Evolutionary conservation across 805 yeast genomes (phyloP).

Genomic region (Candida alai): DNA sequence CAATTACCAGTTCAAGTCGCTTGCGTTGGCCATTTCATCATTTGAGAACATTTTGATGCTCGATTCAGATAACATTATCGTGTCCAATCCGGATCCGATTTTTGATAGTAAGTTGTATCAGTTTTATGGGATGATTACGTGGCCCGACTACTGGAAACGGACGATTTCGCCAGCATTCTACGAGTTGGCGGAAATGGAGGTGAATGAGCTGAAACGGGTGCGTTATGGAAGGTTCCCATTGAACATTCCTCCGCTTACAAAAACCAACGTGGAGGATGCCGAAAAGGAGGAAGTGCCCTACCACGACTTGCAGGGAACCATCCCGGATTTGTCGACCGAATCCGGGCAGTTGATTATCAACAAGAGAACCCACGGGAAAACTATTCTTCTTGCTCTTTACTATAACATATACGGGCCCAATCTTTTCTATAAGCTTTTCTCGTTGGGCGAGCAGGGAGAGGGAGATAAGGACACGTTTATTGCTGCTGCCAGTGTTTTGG

Average conservation of each 20-base stretch:
- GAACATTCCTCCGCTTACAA: constrained; percentile 10
- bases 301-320: constrained; percentile 64
- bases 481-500: constrained; percentile 31
- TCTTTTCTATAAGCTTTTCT: constrained; percentile 53
- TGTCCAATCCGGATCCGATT: constrained; percentile 27
- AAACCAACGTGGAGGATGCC: constrained; percentile 10
- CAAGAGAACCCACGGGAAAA: constrained; percentile 53
- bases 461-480: constrained; percentile 38
- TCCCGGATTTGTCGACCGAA: constrained; percentile 68
- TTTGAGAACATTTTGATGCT: constrained; percentile 31
- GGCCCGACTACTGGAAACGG: constrained; percentile 44
- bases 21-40: constrained; percentile 41
- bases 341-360: constrained; percentile 63
- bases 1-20: constrained; percentile 66
- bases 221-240: constrained; percentile 27
- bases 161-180: constrained; percentile 34
- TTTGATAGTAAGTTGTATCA: constrained; percentile 27
- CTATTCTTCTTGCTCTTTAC: constrained; percentile 57
- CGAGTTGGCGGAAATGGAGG: constrained; percentile 29
- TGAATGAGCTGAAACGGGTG: constrained; percentile 25
- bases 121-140: constrained; percentile 32
- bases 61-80: constrained; percentile 32
- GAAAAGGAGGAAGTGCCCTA: constrained; percentile 34
- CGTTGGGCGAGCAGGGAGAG: constrained; percentile 48
- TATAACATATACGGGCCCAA: constrained; percentile 64